phyloP scores from a whole-genome alignment of 306 rosid genomes.

The Cicer pinnatifidum region DNA sequence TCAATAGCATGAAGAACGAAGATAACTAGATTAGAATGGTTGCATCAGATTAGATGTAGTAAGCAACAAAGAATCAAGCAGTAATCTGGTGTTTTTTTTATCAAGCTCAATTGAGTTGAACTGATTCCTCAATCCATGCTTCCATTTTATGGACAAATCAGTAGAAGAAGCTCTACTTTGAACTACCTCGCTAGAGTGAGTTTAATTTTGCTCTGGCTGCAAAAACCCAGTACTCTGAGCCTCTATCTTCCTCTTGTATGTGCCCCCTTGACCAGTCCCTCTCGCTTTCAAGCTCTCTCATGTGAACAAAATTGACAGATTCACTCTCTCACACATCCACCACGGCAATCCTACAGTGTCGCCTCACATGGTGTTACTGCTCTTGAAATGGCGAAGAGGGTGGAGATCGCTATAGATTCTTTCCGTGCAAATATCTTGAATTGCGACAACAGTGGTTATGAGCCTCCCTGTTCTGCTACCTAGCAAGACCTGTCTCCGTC shows the following conservation, averaged over 20 bases:
- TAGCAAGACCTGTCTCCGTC: neutral
- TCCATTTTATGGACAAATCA: conserved; percentile 28
- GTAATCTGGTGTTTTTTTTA: neutral
- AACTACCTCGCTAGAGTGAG: neutral
- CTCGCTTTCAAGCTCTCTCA: too few species aligned
- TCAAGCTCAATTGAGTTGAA: neutral
- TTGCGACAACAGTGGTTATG: neutral
- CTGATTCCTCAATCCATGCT: conserved; percentile 4
- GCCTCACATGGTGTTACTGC: neutral
- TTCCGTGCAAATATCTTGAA: neutral
- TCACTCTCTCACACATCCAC: neutral
- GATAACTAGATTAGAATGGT: conserved; percentile 5
- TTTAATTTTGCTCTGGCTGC: neutral
- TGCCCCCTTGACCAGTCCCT: too few species aligned
- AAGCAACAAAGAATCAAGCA: neutral
- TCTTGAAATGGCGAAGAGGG: neutral
- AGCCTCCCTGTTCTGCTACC: neutral
- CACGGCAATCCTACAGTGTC: neutral
- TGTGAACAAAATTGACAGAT: too few species aligned
- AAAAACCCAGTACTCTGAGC: too few species aligned
- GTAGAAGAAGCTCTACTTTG: conserved; percentile 14
- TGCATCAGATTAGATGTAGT: neutral
- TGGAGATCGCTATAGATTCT: neutral
- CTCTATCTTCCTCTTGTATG: too few species aligned
- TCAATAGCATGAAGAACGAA: neutral